These are phyloP conservation scores for Solanum pennellii DNA, from an alignment of 257 asterid species.

Conservation along the genomic window DNA sequence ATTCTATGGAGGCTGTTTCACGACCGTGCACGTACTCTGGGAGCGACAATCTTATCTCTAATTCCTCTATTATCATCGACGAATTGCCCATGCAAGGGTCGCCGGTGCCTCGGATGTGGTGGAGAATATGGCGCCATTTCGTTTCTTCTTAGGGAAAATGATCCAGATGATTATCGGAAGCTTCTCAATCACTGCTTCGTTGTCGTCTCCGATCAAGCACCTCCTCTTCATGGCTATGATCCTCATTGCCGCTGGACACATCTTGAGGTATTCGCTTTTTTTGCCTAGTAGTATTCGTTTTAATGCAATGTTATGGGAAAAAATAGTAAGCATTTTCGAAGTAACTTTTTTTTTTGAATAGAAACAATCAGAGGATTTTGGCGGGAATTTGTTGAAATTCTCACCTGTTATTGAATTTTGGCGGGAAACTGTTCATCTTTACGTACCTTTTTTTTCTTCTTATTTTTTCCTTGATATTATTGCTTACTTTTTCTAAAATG, in stretches of 20 bases:
- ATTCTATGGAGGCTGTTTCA: constrained; percentile 58
- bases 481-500: background rate
- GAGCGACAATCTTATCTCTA: constrained; percentile 46
- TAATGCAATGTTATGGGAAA: background rate
- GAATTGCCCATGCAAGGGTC: constrained; percentile 40
- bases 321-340: background rate
- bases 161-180: constrained; percentile 49
- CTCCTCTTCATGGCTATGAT: constrained; percentile 29
- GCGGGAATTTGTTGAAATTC: constrained; percentile 9
- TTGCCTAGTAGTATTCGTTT: background rate
- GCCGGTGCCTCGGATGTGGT: constrained; percentile 57
- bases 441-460: background rate
- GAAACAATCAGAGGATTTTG: constrained; percentile 3
- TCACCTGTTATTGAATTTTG: background rate
- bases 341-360: background rate
- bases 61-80: constrained; percentile 24
- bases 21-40: constrained; percentile 56
- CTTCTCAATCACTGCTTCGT: constrained; percentile 47
- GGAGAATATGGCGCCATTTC: constrained; percentile 33
- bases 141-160: constrained; percentile 36
- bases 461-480: background rate
- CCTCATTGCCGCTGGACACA: constrained; percentile 52
- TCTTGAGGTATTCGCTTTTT: constrained; percentile 29
- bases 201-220: constrained; percentile 50
- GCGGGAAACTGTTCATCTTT: background rate